Evolutionary conservation across 83 land plant genomes (phyloP).

Genomic region (Picea abies): DNA sequence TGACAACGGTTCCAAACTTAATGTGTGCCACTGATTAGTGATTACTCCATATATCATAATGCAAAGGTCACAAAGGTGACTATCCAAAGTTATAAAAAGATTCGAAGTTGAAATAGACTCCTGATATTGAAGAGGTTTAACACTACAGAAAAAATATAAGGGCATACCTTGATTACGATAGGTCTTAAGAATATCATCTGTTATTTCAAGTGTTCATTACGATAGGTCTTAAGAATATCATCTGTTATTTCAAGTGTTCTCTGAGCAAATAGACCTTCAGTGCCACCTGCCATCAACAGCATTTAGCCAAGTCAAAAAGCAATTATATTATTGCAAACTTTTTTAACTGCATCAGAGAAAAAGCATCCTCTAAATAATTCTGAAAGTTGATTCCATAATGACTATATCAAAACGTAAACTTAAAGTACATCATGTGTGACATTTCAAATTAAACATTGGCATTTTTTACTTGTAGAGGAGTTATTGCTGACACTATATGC

Average conservation of each 20-base stretch:
- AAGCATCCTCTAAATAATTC: not conserved
- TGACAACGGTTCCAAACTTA: not conserved
- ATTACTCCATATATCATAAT: not conserved
- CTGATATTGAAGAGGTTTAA: not conserved
- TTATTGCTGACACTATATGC: not conserved
- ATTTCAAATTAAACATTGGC: not conserved
- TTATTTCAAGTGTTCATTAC: conserved; percentile 65
- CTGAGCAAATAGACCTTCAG: no score
- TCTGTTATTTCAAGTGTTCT: no score
- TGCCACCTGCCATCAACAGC: conserved; percentile 1
- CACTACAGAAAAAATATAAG: not conserved
- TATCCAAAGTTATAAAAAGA: not conserved
- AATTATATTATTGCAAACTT: not conserved
- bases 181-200: conserved; percentile 61
- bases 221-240: no score
- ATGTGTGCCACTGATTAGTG: not conserved
- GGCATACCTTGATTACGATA: conserved; percentile 91
- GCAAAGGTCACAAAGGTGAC: not conserved
- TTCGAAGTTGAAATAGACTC: not conserved
- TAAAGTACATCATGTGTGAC: not conserved
- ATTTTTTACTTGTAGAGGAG: not conserved
- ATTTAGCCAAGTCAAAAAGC: not conserved
- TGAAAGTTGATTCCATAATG: not conserved
- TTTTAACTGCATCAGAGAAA: not conserved
- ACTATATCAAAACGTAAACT: not conserved